Evolutionary conservation across 768 basidiomycete genomes (phyloP), one percentile per base, ranked within the genome.

Genomic region (Saitozyma podzolica): DNA sequence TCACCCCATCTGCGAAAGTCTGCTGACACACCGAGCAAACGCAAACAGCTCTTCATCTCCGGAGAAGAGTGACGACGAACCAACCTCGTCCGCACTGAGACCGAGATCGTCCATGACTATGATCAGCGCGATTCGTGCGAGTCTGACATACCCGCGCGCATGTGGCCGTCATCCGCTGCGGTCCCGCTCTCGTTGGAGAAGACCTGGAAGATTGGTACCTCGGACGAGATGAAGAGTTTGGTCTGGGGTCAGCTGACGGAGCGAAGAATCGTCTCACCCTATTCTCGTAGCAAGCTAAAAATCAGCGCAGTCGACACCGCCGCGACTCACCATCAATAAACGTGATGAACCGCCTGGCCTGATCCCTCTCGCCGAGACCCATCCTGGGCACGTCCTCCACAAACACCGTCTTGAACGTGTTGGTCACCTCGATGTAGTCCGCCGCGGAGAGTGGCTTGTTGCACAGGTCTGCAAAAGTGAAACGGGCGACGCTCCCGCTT

Each of bases 11-110:
- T 80, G 78, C 10, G 68, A 70, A 37, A 80, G 63, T 57, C 80
- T 66, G 67, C 75, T 77, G 52, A 82, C 80, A 51, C 94, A 94
- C 42, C 96, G 85, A 10, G 92, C 93, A 78, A 97, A 99, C 0
- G 96, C 96, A 76, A 99, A 99, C 0, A 97, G 77, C 80, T 98
- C 96, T 78, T 98, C 96, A 73, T 98, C 94, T 4, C 95, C 94
- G 0, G 88, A 89, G 76, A 98, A 98, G 82, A 99, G 89, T 49
- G 92, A 89, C 64, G 89, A 91, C 1, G 84, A 82, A 41, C 92
- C 90, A 16, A 95, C 89, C 17, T 85, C 81, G 39, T 92, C 87
- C 20, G 84, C 84, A 0, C 89, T 84, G 0, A 97, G 82, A 17
- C 92, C 92, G n/a, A 97, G 84, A 74, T 97, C 94, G 69, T 96